Conservation (phyloP, 2,329 filamentous ascomycete genomes). For the Ophiostoma ulmi region DNA sequence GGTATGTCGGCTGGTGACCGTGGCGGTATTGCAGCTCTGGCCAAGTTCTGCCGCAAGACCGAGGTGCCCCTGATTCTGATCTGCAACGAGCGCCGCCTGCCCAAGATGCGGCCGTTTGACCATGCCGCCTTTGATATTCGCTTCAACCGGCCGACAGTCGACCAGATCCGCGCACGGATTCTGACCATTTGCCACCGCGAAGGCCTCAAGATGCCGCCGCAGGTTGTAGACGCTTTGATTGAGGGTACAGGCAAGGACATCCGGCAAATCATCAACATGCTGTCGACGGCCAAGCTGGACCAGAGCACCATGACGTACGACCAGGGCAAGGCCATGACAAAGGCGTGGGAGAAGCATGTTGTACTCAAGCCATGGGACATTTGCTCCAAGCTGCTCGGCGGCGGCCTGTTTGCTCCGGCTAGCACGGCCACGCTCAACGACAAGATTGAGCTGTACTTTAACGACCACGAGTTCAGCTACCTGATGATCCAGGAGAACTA, state of each 20-base stretch:
- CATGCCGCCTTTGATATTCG: slow-evolving; percentile 75
- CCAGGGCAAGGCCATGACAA: slow-evolving; percentile 87
- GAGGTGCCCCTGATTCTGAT: slow-evolving; percentile 93
- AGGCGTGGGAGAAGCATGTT: slow-evolving; percentile 97
- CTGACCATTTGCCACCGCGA: slow-evolving; percentile 94
- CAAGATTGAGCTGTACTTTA: slow-evolving; percentile 98
- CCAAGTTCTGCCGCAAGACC: slow-evolving; percentile 91
- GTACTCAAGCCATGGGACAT: slow-evolving; percentile 98
- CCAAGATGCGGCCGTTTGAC: slow-evolving; percentile 99
- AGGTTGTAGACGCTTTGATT: slow-evolving; percentile 86
- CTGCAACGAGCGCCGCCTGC: slow-evolving; percentile 87
- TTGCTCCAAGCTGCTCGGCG: slow-evolving; percentile 81
- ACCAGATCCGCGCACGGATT: slow-evolving; percentile 85
- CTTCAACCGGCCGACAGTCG: slow-evolving; percentile 83
- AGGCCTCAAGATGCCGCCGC: slow-evolving; percentile 74
- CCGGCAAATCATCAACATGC: slow-evolving; percentile 97
- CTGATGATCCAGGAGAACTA: slow-evolving; percentile 99
- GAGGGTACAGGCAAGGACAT: slow-evolving; percentile 96
- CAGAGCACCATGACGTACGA: slow-evolving; percentile 74
- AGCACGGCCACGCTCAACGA: slow-evolving; percentile 89
- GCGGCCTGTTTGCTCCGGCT: slow-evolving; percentile 75
- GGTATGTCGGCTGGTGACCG: slow-evolving; percentile 97
- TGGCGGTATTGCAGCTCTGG: slow-evolving; percentile 88
- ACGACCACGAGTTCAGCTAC: slow-evolving; percentile 96
- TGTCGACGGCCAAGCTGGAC: slow-evolving; percentile 88